A percentile compares a stretch with the other conserved stretches of the same genome.
Evolutionary conservation across 2,329 filamentous ascomycete genomes (phyloP).

Genomic region (Didymosphaeria variabile): DNA sequence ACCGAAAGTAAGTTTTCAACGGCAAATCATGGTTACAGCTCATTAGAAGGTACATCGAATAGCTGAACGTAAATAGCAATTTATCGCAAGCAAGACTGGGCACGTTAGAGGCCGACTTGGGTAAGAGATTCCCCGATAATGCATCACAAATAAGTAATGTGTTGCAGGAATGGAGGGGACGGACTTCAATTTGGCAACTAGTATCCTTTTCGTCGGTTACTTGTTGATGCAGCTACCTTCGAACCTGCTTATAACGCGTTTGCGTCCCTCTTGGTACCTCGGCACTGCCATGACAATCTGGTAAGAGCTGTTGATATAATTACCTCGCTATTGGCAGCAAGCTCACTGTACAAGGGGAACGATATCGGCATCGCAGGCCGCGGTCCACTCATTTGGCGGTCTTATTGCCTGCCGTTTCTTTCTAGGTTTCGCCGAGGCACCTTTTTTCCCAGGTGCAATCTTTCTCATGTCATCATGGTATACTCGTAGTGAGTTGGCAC

Average conservation of each 20-base stretch:
- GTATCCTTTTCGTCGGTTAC: too few species aligned
- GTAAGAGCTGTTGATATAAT: neutral
- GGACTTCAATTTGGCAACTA: too few species aligned
- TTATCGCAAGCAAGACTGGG: too few species aligned
- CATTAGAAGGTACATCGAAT: too few species aligned
- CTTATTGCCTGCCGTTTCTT: conserved; percentile 21
- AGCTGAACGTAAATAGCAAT: too few species aligned
- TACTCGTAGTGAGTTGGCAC: conserved; percentile 59
- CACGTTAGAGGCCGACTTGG: too few species aligned
- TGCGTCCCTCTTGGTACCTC: neutral
- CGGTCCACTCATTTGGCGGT: conserved; percentile 13
- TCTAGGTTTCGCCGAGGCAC: conserved; percentile 24
- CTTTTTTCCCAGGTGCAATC: conserved; percentile 19
- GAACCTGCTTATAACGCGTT: neutral
- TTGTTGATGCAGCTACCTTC: neutral
- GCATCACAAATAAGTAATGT: too few species aligned
- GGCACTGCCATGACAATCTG: conserved; percentile 15
- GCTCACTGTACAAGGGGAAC: neutral
- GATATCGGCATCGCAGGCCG: conserved; percentile 10
- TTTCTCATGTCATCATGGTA: conserved; percentile 60
- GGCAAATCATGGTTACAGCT: too few species aligned
- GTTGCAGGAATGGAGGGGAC: too few species aligned
- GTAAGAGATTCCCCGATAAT: too few species aligned
- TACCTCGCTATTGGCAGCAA: neutral
- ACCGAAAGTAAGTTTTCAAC: too few species aligned